Evolutionary conservation across 257 asterid species (phyloP), one percentile per base, ranked within the genome.

Genomic region (Solanum habrochaites): DNA sequence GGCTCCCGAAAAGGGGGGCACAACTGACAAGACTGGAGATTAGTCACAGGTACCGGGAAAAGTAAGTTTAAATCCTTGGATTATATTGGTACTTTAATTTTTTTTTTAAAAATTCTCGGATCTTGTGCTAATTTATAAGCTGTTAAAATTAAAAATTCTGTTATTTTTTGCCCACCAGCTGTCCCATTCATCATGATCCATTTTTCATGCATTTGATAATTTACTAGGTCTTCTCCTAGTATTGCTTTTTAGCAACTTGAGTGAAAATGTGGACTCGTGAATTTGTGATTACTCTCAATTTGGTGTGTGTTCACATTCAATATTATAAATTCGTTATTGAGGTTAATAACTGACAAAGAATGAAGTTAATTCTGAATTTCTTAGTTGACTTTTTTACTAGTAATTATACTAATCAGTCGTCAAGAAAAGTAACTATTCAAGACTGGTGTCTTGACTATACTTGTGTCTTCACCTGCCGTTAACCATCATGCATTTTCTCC

Each of bases 21-120:
- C 92, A 89, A 80, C 88, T 91, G 73, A 94, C 96, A 15, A 93
- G 93, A 91, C 88, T 97, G 83, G 99, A 95, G 95, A 92, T 97
- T 88, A 84, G 92, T 89, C 98, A 96, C 89, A 95, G 98, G 27
- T 92, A 90, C 89, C 88, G 86, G 82, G 98, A 93, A 66, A 91
- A 13, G 99, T 97, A 88, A 94, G 98, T 92, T 85, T 27, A 85
- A 83, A 32, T 71, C 87, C 27, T 88, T 64, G 35, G 16, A 81
- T 29, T 29, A 15, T 47, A 31, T 37, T 31, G 31, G 16, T 29
- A 31, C 40, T 18, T 18, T 49, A 1, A 11, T 27, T 74, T 71
- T 27, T 56, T 71, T 10, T 0, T 0, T 14, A 12, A n/a, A 23
- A 71, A 13, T 42, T 35, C 70, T 86, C 31, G 67, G 29, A 29